Conservation (phyloP, 2,329 filamentous ascomycete genomes). For the Aspergillus sp. region DNA sequence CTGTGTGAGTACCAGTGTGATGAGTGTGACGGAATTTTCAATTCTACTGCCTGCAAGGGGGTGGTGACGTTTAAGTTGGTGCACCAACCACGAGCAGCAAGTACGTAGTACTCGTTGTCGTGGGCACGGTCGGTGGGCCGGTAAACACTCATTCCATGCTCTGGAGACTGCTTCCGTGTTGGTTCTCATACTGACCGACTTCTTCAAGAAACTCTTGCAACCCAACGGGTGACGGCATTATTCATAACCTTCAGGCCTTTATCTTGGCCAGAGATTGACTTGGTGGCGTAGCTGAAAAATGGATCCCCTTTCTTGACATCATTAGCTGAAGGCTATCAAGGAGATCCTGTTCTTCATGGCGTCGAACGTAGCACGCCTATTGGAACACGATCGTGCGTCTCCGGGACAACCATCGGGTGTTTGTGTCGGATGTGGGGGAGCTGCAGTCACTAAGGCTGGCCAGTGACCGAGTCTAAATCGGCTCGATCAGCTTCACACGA, state of each 20-base stretch:
- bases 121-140: neutral
- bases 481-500: slow-evolving; percentile 19
- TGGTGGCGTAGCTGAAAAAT: slow-evolving; percentile 8
- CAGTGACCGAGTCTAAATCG: slow-evolving; percentile 14
- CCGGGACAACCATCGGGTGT: slow-evolving; percentile 26
- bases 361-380: neutral
- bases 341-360: slow-evolving; percentile 6
- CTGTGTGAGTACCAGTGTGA: no score
- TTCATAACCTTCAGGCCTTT: neutral
- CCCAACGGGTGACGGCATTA: neutral
- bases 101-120: neutral
- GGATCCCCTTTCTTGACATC: slow-evolving; percentile 5
- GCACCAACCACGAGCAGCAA: slow-evolving; percentile 8
- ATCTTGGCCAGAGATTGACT: neutral
- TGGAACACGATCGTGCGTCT: slow-evolving; percentile 11
- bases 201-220: neutral
- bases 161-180: no score
- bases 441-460: slow-evolving; percentile 12
- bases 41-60: neutral
- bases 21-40: neutral
- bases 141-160: neutral
- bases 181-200: no score
- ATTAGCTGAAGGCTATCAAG: slow-evolving; percentile 1
- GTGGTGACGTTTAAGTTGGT: neutral
- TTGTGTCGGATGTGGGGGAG: slow-evolving; percentile 25